Evolutionary conservation across 441 rosid species (phyloP).

Genomic region (Eugenia klotzschiana): DNA sequence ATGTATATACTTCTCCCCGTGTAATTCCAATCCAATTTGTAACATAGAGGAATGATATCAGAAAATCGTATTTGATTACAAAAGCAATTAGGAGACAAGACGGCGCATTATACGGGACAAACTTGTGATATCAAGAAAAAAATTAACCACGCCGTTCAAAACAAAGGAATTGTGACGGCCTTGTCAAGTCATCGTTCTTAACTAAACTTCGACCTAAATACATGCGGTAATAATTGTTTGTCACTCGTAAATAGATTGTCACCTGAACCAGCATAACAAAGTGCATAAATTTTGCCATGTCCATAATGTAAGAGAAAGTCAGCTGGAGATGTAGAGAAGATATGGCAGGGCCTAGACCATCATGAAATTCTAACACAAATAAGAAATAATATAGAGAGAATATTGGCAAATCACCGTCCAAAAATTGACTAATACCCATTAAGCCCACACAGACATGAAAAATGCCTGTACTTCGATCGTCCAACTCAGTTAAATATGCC

Average conservation of each 20-base stretch:
- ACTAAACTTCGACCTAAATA: not conserved
- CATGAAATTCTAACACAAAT: not conserved
- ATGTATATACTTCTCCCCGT: constrained; percentile 13
- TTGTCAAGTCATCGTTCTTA: not conserved
- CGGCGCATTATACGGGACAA: not conserved
- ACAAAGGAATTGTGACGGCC: not conserved
- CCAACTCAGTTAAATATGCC: not conserved
- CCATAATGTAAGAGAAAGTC: not conserved
- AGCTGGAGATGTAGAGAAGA: not conserved
- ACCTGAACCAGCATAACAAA: not conserved
- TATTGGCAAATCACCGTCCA: not conserved
- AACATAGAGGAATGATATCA: constrained; percentile 24
- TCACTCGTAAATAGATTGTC: not conserved
- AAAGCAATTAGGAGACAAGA: not conserved
- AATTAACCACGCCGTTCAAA: not conserved
- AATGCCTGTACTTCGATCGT: not conserved
- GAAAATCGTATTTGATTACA: constrained; percentile 13
- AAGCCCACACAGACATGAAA: not conserved
- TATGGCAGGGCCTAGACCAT: not conserved
- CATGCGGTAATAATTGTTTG: not conserved
- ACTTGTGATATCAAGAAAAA: not conserved
- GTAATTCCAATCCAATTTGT: constrained; percentile 20
- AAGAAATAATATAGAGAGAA: not conserved
- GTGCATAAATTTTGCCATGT: not conserved
- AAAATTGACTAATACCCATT: not conserved